Base-by-base conservation (phyloP, 768 basidiomycete genomes). In the Auricularia auricula-judae region DNA sequence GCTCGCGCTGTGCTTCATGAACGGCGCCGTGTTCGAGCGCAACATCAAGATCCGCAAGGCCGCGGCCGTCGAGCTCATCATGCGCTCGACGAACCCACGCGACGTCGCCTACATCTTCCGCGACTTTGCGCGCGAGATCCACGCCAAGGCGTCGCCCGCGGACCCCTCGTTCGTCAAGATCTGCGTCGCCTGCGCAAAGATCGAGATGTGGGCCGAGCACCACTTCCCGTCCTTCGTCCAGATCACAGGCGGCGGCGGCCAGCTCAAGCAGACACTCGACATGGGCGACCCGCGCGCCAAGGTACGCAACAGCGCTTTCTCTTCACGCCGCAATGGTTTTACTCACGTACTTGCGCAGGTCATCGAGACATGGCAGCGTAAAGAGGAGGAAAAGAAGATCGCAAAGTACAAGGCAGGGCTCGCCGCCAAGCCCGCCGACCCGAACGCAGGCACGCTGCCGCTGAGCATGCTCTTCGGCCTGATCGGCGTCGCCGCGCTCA, bases 41-140 rank as follows among this genome's bases (percentile, higher is more conserved):
- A 95, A 97, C 72, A 86, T 97, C 73, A 98, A 99, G 77, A 99
- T 99, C 67, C 84, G 95, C 65, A 94, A 93, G 72, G 93, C 93
- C 1, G 84, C 87, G 68, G 93, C 96, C 58, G 93, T 94, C 1
- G 70, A 77, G 94, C 81, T 98, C 63, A 97, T 99, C 70, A 90
- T 94, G 86, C 81, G 83, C 11, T 89, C 93, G 12, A 92, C 89
- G 34, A 98, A 98, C 75, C 90, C 93, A 0, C 83, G 91, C 21
- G 93, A 98, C 67, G 94, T 98, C 1, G 86, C 92, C 0, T 81
- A 86, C 71, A 86, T 94, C 68, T 98, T 97, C 84, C 84, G 86
- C 35, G 83, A 88, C 35, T 91, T 87, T 71, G 84, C 86, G 0
- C 85, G 90, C 23, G 81, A 79, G 68, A 96, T 98, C 67, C 94